These are phyloP conservation scores for Beauveria rudraprayagi DNA, from an alignment of 2,329 filamentous ascomycete species.

Conservation along the genomic window DNA sequence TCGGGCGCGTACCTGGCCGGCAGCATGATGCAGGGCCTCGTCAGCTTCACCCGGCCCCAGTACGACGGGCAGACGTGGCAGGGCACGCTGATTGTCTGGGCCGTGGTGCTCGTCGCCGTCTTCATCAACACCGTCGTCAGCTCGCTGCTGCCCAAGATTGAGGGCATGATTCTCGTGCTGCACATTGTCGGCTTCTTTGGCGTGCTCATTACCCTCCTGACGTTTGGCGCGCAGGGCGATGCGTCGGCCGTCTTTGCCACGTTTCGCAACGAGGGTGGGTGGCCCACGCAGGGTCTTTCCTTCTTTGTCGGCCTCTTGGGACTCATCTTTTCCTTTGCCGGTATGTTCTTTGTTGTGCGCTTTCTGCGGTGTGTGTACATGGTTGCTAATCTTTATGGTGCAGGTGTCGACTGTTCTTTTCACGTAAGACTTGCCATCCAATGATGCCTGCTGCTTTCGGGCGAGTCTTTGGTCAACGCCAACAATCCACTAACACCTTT, in stretches of 20 bases:
- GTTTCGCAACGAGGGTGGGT: conserved; percentile 7
- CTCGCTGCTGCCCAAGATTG: conserved; percentile 27
- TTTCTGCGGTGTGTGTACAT: background rate
- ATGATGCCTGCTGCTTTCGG: too few relatives aligned
- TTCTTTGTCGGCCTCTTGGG: conserved; percentile 6
- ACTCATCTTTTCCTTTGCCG: conserved; percentile 1
- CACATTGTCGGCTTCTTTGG: conserved; percentile 39
- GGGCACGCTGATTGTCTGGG: conserved; percentile 25
- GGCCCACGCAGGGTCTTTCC: conserved; percentile 7
- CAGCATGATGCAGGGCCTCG: conserved; percentile 39
- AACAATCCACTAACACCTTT: background rate
- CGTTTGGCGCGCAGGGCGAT: conserved; percentile 20
- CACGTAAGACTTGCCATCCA: background rate
- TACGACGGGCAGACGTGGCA: conserved; percentile 26
- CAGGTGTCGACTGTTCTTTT: conserved; percentile 9
- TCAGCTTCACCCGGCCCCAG: conserved; percentile 30
- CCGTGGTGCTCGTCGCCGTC: conserved; percentile 33
- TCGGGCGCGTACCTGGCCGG: conserved; percentile 35
- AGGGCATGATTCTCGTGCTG: conserved; percentile 32
- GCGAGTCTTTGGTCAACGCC: background rate
- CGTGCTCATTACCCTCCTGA: conserved; percentile 28
- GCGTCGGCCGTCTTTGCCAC: conserved; percentile 21
- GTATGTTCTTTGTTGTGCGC: background rate
- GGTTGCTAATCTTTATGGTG: background rate
- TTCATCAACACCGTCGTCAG: conserved; percentile 28